phyloP scores from a whole-genome alignment of 164 flowering plant species.

The Aristolochia fimbriata region DNA sequence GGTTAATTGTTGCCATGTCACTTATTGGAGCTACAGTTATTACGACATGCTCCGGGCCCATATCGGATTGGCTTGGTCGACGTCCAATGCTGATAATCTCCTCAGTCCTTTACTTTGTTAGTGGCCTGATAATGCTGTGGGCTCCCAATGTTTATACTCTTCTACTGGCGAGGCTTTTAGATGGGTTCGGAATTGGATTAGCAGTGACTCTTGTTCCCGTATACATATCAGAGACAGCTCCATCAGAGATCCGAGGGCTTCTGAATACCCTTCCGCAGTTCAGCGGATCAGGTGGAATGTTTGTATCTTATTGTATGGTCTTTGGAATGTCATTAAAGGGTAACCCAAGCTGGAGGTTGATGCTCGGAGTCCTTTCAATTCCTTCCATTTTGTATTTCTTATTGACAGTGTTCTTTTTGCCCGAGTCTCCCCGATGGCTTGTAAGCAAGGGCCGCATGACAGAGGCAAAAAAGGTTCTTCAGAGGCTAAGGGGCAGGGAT shows the following conservation, averaged over 20 bases:
- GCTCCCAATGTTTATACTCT: constrained; percentile 88
- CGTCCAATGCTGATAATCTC: constrained; percentile 86
- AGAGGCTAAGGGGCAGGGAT: constrained; percentile 73
- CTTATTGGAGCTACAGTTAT: constrained; percentile 82
- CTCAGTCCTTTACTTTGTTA: constrained; percentile 59
- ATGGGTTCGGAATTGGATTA: constrained; percentile 87
- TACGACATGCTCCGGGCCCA: constrained; percentile 75
- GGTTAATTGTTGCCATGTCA: constrained; percentile 87
- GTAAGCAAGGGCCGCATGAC: constrained; percentile 88
- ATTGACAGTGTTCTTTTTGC: constrained; percentile 64
- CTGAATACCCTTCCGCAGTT: constrained; percentile 93
- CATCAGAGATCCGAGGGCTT: constrained; percentile 74
- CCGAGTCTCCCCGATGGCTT: constrained; percentile 98
- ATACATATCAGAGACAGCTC: constrained; percentile 94
- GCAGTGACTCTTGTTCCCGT: constrained; percentile 84
- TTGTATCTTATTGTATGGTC: constrained; percentile 78
- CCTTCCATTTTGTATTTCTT: constrained; percentile 66
- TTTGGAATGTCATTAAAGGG: constrained; percentile 72
- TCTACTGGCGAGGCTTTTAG: constrained; percentile 65
- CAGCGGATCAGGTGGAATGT: constrained; percentile 82
- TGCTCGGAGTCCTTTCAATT: constrained; percentile 85
- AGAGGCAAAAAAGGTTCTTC: constrained; percentile 83
- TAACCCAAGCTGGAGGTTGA: constrained; percentile 74
- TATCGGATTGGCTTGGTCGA: constrained; percentile 76
- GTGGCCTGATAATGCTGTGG: constrained; percentile 88